Percentiles rank a stretch among this genome's conserved stretches.
Conservation (phyloP, 1,139 yeast genomes). For the Wickerhamomyces sp. region DNA sequence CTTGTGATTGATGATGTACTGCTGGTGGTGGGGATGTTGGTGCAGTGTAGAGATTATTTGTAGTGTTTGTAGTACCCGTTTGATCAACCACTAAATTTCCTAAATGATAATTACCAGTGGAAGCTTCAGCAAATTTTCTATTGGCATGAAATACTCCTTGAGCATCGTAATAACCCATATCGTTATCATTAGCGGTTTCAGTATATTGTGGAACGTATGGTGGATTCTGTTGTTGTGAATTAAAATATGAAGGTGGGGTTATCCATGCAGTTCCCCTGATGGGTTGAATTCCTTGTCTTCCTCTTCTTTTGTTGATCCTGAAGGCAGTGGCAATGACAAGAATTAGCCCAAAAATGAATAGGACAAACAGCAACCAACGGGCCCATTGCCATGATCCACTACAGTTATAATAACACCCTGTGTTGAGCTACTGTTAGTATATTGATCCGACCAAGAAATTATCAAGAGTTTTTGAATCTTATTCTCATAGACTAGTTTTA, state of each 20-base stretch:
- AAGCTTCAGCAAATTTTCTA: slow-evolving; percentile 14
- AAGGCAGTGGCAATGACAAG: slow-evolving; percentile 49
- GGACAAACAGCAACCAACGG: slow-evolving; percentile 47
- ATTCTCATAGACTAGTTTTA: too few relatives aligned
- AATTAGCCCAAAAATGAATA: slow-evolving; percentile 40
- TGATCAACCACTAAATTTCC: slow-evolving; percentile 20
- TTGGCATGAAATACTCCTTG: slow-evolving; percentile 50
- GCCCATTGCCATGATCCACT: slow-evolving; percentile 23
- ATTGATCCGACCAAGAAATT: too few relatives aligned
- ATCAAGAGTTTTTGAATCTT: too few relatives aligned
- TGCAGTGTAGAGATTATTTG: too few relatives aligned
- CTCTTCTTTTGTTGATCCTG: slow-evolving; percentile 55
- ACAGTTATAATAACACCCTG: slow-evolving; percentile 15
- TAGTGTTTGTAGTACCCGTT: slow-evolving; percentile 12
- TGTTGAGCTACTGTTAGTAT: neutral
- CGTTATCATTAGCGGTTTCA: slow-evolving; percentile 59
- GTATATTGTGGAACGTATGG: slow-evolving; percentile 64
- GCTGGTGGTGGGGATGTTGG: slow-evolving; percentile 5
- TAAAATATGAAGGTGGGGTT: slow-evolving; percentile 84
- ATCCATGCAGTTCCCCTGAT: slow-evolving; percentile 85
- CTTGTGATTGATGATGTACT: too few relatives aligned
- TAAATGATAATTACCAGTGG: slow-evolving; percentile 6
- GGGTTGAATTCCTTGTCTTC: slow-evolving; percentile 60
- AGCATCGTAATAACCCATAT: slow-evolving; percentile 76
- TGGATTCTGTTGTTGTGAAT: slow-evolving; percentile 41